Evolutionary conservation across 768 basidiomycete genomes (phyloP), one percentile per base, ranked within the genome.

Genomic region (Lactarius sanguifluus): DNA sequence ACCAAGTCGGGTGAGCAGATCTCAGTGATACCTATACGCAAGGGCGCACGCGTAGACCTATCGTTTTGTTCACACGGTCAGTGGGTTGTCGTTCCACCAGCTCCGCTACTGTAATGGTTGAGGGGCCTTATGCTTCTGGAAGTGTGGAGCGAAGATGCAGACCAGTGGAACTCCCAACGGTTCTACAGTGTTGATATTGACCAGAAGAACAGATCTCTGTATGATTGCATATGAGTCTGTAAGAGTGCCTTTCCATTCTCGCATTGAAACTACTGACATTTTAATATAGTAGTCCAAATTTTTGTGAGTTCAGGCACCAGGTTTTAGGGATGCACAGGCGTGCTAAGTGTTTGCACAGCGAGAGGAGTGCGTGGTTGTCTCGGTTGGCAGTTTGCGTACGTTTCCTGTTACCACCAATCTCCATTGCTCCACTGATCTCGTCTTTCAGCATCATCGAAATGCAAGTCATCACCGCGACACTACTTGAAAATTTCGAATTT

Each of bases 401-500:
- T 75, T 7, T 12, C 23, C 15, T 28, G 5, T 47, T 65, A 52
- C 9, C 58, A 32, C 20, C 18, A 76, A 1, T 68, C 65, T 47
- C 73, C 77, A 0, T 69, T 72, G 0, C 58, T 66, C 28, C 16
- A 67, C 3, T 71, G 77, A 50, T 72, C 72, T 2, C 68, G 73
- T 16, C 64, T 41, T 72, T 2, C 38, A 76, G 68, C 57, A 70
- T 77, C 28, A 28, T 28, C 28, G 78, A 79, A 62, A 74, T 76
- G 71, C 77, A 78, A 61, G 73, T 73, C 4, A 71, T 79, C 47
- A 68, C 76, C 16, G 71, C 75, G 20, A 75, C 77, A 47, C 75
- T 79, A 32, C 64, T 28, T 28, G 76, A 77, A 65, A 75, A 75
- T 57, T 79, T 79, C 64, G 72, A 76, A 55, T 77, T 76, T 57